phyloP scores from a whole-genome alignment of 768 basidiomycete species.

The Rhizopogon vulgaris region DNA sequence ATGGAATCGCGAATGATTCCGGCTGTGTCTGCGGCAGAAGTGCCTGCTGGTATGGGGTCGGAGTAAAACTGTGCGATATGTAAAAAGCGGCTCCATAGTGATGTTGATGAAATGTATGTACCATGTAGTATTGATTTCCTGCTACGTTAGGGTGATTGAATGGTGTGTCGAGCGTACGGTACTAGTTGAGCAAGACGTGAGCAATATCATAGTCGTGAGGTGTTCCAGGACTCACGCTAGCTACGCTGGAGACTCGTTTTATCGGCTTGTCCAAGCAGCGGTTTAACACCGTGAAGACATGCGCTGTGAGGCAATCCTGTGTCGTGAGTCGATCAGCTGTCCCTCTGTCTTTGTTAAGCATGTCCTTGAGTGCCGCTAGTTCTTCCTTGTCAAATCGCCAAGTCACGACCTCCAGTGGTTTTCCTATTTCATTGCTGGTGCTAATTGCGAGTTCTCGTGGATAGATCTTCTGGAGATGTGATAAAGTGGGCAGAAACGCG shows the following conservation, averaged over 20 bases:
- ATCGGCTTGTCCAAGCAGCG: slow-evolving; percentile 8
- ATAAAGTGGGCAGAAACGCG: slow-evolving; percentile 16
- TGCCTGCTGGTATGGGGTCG: slow-evolving; percentile 9
- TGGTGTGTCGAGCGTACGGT: slow-evolving; percentile 8
- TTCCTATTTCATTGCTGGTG: slow-evolving; percentile 3
- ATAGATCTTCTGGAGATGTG: slow-evolving; percentile 16
- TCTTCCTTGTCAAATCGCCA: slow-evolving; percentile 9
- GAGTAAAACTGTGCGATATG: slow-evolving; percentile 4
- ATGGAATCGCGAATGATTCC: slow-evolving; percentile 11
- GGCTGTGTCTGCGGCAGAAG: slow-evolving; percentile 9
- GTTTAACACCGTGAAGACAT: slow-evolving; percentile 18
- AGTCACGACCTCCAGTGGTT: slow-evolving; percentile 5
- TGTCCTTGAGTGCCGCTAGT: slow-evolving; percentile 10
- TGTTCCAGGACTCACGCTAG: slow-evolving; percentile 16
- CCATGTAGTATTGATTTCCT: slow-evolving; percentile 15
- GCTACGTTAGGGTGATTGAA: slow-evolving; percentile 13
- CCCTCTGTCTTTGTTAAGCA: neutral
- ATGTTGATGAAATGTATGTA: slow-evolving; percentile 1
- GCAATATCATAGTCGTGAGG: neutral
- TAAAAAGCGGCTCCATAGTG: neutral
- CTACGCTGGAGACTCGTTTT: slow-evolving; percentile 17
- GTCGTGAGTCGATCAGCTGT: slow-evolving; percentile 6
- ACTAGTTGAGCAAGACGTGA: slow-evolving; percentile 6
- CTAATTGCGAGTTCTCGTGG: slow-evolving; percentile 14
- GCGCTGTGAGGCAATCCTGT: slow-evolving; percentile 26